Evolutionary conservation across 2,329 filamentous ascomycete species (phyloP).

Genomic region (Trichoderma sp.): DNA sequence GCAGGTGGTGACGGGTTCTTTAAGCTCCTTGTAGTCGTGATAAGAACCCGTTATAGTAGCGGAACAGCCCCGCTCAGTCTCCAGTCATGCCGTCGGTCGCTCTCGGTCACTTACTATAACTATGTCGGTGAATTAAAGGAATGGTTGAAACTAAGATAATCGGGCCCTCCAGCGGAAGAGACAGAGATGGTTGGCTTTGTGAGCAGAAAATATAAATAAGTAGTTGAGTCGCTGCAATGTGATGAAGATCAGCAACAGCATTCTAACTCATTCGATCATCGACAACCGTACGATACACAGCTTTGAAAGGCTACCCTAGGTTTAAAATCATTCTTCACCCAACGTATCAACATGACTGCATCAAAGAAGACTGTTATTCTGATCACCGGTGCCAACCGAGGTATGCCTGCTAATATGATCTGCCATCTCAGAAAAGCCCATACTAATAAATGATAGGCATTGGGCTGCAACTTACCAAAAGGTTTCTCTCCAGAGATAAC

Average conservation of each 20-base stretch:
- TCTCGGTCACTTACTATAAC: neutral
- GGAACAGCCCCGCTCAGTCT: neutral
- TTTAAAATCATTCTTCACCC: neutral
- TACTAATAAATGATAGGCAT: neutral
- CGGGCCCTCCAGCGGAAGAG: neutral
- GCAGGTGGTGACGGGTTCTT: no score
- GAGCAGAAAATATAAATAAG: neutral
- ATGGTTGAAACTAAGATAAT: neutral
- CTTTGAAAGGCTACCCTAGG: neutral
- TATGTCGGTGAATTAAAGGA: no score
- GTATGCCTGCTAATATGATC: neutral
- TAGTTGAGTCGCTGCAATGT: neutral
- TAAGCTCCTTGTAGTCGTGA: no score
- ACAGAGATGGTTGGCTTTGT: neutral
- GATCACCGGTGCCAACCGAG: constrained; percentile 4
- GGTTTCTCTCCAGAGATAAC: neutral
- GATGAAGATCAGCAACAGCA: neutral
- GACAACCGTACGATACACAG: neutral
- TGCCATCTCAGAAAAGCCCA: neutral
- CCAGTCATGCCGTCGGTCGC: neutral
- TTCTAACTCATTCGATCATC: neutral
- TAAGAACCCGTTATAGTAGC: neutral
- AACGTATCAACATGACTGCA: neutral
- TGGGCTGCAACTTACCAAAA: neutral
- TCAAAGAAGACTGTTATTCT: neutral